These are phyloP conservation scores for Fimicolochytrium jonesii DNA, from an alignment of 192 early-diverging fungal species.

Conservation along the genomic window DNA sequence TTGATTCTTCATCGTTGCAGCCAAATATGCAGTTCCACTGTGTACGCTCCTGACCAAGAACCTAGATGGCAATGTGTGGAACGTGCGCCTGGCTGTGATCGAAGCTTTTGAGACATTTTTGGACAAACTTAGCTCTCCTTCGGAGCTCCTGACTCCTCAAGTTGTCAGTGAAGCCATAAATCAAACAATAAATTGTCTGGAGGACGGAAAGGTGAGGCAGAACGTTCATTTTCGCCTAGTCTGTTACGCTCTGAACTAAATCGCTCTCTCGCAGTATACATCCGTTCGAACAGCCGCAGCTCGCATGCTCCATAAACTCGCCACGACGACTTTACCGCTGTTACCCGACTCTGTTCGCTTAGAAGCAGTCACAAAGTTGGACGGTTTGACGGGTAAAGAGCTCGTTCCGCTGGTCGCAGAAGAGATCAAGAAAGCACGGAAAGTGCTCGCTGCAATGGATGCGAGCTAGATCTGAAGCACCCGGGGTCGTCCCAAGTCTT, in stretches of 20 bases:
- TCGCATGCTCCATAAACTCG: conserved; percentile 18
- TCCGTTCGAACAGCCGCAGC: conserved; percentile 31
- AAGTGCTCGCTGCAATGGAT: no score
- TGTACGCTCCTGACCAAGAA: conserved; percentile 41
- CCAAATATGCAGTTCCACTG: conserved; percentile 41
- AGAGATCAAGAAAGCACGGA: not conserved
- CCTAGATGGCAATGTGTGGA: conserved; percentile 75
- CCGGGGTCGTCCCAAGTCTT: no score
- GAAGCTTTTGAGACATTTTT: conserved; percentile 61
- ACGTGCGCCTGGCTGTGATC: conserved; percentile 68
- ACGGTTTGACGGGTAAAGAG: not conserved
- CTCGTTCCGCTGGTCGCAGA: not conserved
- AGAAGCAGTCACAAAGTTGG: not conserved
- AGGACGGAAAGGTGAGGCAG: conserved; percentile 30
- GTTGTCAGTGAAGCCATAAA: not conserved
- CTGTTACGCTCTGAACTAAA: not conserved
- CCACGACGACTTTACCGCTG: not conserved
- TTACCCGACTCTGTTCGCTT: not conserved
- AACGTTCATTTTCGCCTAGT: not conserved
- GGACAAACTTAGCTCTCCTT: conserved; percentile 14
- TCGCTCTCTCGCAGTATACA: conserved; percentile 28
- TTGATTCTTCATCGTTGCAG: conserved; percentile 14
- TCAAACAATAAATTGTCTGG: conserved; percentile 6
- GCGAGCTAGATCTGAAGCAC: no score
- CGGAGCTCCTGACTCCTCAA: not conserved